phyloP scores from a whole-genome alignment of 176 grass and related monocot species.

The barley (Hordeum vulgare) region DNA sequence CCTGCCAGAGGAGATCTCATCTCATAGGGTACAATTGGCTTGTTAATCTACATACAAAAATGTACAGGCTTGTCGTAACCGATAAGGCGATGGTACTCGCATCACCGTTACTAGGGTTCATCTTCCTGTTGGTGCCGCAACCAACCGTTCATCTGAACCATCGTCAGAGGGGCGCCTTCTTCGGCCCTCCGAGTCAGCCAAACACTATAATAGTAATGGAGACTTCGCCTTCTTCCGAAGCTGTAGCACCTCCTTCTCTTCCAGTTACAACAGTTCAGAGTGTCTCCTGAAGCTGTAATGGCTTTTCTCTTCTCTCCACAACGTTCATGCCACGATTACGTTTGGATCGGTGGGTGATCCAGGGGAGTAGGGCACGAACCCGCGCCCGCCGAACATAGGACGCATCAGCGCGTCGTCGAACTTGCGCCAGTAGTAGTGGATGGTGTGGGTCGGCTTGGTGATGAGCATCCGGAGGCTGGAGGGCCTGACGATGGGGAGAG shows the following conservation, averaged over 20 bases:
- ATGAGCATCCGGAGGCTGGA: conserved; percentile 92
- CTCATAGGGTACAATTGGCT: neutral
- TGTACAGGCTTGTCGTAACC: conserved; percentile 28
- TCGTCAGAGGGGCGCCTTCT: neutral
- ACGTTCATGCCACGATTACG: conserved; percentile 20
- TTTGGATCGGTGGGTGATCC: conserved; percentile 72
- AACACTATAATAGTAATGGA: neutral
- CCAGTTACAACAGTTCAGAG: neutral
- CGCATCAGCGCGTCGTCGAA: conserved; percentile 91
- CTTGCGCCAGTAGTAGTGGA: conserved; percentile 99
- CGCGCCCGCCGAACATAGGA: conserved; percentile 83
- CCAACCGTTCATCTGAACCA: conserved; percentile 16
- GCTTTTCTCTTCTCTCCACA: neutral
- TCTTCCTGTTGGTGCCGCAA: conserved; percentile 5
- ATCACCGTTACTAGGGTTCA: conserved; percentile 2
- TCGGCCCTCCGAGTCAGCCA: conserved; percentile 6
- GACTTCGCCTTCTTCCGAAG: neutral
- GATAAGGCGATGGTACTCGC: neutral
- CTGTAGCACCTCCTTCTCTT: neutral
- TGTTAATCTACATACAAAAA: conserved; percentile 42
- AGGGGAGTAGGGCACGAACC: conserved; percentile 71
- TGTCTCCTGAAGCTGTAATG: neutral
- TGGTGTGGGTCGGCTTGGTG: conserved; percentile 67
- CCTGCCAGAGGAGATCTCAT: neutral
- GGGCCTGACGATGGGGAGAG: conserved; percentile 42